A percentile compares a stretch with the other conserved stretches of the same genome.
Conservation (phyloP, 768 basidiomycete genomes). For the Strobilomyces echinocephalus region DNA sequence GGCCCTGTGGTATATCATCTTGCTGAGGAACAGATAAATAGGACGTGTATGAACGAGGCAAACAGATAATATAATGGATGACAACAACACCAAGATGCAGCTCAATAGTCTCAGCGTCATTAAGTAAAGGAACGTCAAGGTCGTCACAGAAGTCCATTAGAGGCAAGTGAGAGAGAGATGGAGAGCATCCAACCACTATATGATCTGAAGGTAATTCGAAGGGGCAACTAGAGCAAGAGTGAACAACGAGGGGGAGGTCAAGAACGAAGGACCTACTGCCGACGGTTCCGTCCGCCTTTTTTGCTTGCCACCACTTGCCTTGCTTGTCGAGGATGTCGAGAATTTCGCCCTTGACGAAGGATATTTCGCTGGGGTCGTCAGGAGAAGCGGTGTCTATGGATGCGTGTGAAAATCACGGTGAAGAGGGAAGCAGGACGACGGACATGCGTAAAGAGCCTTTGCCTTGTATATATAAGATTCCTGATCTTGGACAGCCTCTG, state of each 20-base stretch:
- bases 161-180: constrained; percentile 6
- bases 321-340: constrained; percentile 91
- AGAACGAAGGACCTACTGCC: constrained; percentile 60
- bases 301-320: constrained; percentile 92
- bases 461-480: constrained; percentile 68
- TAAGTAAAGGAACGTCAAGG: constrained; percentile 27
- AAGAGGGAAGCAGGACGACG: constrained; percentile 28
- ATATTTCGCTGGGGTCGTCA: constrained; percentile 95
- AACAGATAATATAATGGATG: constrained; percentile 29
- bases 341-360: constrained; percentile 87
- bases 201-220: constrained; percentile 80
- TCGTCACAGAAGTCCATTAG: constrained; percentile 29
- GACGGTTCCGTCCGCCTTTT: constrained; percentile 65
- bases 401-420: constrained; percentile 18
- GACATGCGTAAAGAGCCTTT: constrained; percentile 88
- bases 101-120: constrained; percentile 22
- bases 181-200: constrained; percentile 39
- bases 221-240: constrained; percentile 57
- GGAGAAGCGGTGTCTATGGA: constrained; percentile 81
- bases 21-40: constrained; percentile 28
- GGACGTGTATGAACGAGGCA: constrained; percentile 12
- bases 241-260: constrained; percentile 1
- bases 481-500: constrained; percentile 29
- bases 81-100: constrained; percentile 24
- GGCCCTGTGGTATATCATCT: constrained; percentile 32